These are phyloP conservation scores for Artemisia annua DNA, from an alignment of 129 eudicot species.

Conservation along the genomic window DNA sequence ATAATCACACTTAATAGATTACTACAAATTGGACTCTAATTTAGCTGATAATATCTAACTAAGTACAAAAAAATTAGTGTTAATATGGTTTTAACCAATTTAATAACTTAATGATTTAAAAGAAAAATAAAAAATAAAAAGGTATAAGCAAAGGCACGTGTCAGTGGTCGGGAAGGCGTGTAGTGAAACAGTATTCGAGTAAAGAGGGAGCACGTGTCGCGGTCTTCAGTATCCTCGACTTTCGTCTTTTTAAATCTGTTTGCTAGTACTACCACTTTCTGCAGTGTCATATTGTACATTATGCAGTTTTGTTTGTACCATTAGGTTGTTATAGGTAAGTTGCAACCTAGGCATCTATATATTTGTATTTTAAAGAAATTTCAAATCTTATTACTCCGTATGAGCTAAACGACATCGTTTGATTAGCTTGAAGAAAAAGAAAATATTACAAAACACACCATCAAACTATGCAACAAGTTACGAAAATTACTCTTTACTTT, in stretches of 20 bases:
- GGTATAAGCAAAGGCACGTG: constrained; percentile 32
- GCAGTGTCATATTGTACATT: not conserved
- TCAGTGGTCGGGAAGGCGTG: constrained; percentile 40
- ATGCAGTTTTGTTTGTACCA: not conserved
- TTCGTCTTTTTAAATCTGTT: not conserved
- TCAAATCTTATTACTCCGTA: too few relatives aligned
- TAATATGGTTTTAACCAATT: too few relatives aligned
- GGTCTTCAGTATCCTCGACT: constrained; percentile 34
- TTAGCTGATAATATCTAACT: too few relatives aligned
- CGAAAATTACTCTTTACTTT: too few relatives aligned
- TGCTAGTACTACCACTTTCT: not conserved
- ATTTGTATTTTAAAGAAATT: not conserved
- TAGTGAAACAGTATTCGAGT: constrained; percentile 34
- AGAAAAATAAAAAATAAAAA: not conserved
- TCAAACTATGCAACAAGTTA: too few relatives aligned
- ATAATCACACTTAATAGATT: too few relatives aligned
- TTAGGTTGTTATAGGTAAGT: not conserved
- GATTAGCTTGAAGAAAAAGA: too few relatives aligned
- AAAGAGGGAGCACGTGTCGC: constrained; percentile 40
- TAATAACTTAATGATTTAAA: not conserved
- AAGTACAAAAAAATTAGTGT: too few relatives aligned
- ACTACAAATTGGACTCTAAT: too few relatives aligned
- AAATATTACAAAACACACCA: too few relatives aligned
- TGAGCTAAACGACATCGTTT: too few relatives aligned
- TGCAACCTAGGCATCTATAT: not conserved